Base-by-base conservation (phyloP, 2,329 filamentous ascomycete genomes). In the Dactylellina leptospora region DNA sequence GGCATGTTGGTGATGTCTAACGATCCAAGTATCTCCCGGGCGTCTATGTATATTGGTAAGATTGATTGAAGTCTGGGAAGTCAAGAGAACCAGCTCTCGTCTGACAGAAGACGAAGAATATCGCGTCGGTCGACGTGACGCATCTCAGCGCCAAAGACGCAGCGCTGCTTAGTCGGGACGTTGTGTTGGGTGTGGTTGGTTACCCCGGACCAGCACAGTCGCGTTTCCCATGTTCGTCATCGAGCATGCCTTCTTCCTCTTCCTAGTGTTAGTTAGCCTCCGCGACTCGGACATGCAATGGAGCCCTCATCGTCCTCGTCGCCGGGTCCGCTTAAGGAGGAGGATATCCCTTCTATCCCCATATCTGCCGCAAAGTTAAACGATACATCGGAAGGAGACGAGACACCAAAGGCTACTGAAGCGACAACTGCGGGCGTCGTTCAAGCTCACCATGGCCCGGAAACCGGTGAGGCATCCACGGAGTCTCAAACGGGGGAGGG, bases 401-500 rank as follows among this genome's bases (percentile, higher is more conserved):
- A 56, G 44, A 50, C 50, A n/a, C 59, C 68, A 18, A 72, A 63
- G 33, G 68, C 59, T 11, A 72, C 36, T 13, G 68, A 72, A 20
- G 68, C 58, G 59, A 72, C 68, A n/a, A 72, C 68, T 3, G 68
- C 68, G 25, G 48, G 53, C 22, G 59, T 72, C 44, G 68, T 72
- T 22, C 59, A 64, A 38, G 18, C 42, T 28, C 40, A 45, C 48
- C 48, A 28, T 36, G 40, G 27, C 20, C 36, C 36, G 10, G 50
- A 55, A 47, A 58, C 53, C 2, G 53, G 68, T 20, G 42, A 72
- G 30, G 22, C 64, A 23, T 61, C 56, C 16, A 40, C 47, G n/a
- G 66, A 40, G 8, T 38, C 30, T 9, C 48, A 62, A 18, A 28
- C 47, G 4, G 82, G 82, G 0, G 82, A 82, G 0, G 82, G 81